Evolutionary conservation across 306 rosid genomes (phyloP), one percentile per base, ranked within the genome.

Genomic region (Fragaria nilgerrensis): DNA sequence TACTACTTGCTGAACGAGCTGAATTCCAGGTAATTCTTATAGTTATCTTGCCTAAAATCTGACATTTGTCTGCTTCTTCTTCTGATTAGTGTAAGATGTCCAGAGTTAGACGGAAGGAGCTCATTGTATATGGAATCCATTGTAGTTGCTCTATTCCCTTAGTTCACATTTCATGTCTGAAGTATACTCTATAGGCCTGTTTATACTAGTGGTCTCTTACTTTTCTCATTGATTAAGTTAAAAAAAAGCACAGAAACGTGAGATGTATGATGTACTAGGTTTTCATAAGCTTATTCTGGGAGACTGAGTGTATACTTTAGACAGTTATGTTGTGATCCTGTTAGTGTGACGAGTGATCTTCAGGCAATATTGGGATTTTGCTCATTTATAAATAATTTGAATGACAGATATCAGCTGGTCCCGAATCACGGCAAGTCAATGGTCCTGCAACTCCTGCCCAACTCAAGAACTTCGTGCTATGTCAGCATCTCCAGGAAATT

Each of bases 381-480:
- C 55, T 72, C 48, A 43, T 53, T 20, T 49, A 39, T 43, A 45
- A 15, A 64, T 85, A 48, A 14, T 84, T 75, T 39, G 76, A 50
- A 62, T 82, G 89, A 77, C 89, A 95, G 99, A 90, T 95, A 86
- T 92, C 99, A 65, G 84, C 97, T 67, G 99, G 99, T 78, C 97
- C 96, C 36, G 99, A 95, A 88, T 90, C 99, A 49, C 94, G 97
- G 67, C 99, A 95, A 86, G 92, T 95, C 47, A 90, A 69, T 81
- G 96, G 92, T 76, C 96, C 97, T 59, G 99, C 97, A 71, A 95
- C 93, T 62, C 85, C 88, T 9, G 97, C 99, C 70, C 99, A 95
- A 76, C 96, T 95, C 80, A 95, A 86, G 88, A 95, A 95, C 89
- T 92, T 92, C 44, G 80, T 87, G 14, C 74, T 95, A 81, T 90